Evolutionary conservation across 2,329 filamentous ascomycete species (phyloP).

Genomic region (Trichoderma breve): DNA sequence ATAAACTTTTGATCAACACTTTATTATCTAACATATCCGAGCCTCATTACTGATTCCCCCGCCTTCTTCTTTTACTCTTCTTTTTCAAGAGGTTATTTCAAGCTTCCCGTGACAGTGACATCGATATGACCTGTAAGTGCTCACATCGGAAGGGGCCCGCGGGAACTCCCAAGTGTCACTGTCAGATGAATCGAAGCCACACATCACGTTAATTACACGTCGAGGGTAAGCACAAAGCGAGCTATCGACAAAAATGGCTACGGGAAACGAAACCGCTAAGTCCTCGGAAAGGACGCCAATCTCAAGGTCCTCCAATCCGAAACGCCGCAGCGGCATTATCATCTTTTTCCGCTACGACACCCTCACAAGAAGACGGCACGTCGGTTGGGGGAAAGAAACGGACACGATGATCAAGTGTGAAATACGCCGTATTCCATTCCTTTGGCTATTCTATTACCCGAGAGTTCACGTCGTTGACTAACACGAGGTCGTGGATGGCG

Average conservation of each 20-base stretch:
- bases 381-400: neutral
- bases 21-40: neutral
- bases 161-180: neutral
- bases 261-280: neutral
- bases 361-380: neutral
- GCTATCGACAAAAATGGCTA: neutral
- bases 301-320: neutral
- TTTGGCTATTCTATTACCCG: neutral
- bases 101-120: neutral
- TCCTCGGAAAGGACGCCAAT: neutral
- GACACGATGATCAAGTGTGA: neutral
- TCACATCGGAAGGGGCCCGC: neutral
- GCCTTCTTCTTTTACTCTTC: neutral
- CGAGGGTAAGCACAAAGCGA: neutral
- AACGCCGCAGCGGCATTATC: neutral
- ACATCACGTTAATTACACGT: neutral
- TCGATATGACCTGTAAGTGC: neutral
- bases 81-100: neutral
- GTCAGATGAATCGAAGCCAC: neutral
- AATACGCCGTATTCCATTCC: neutral
- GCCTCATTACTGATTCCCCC: neutral
- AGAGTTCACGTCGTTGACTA: neutral
- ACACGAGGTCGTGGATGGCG: neutral
- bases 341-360: neutral
- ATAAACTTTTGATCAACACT: neutral